Evolutionary conservation across 768 basidiomycete genomes (phyloP).

Genomic region (Mycena leptocephala): DNA sequence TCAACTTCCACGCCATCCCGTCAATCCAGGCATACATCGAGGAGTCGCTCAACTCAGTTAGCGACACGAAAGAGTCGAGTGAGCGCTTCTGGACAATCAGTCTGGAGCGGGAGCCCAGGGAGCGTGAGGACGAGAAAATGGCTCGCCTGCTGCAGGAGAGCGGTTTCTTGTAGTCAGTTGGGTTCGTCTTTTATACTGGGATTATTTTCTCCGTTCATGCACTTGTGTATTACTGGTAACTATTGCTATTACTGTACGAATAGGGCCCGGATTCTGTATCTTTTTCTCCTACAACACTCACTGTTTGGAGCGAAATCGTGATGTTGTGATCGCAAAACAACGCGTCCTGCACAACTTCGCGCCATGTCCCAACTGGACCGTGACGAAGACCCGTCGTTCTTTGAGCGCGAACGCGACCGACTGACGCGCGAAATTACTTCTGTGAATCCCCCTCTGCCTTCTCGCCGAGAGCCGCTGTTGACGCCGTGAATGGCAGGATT

Average conservation of each 20-base stretch:
- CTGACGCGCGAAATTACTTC: slow-evolving; percentile 82
- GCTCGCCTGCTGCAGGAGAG: slow-evolving; percentile 90
- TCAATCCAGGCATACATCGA: slow-evolving; percentile 84
- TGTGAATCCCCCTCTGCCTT: slow-evolving; percentile 57
- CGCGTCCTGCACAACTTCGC: background rate
- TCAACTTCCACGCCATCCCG: slow-evolving; percentile 84
- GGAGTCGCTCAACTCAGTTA: slow-evolving; percentile 82
- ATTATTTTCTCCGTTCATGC: background rate
- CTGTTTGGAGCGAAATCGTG: background rate
- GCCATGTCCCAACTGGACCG: background rate
- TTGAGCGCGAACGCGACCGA: slow-evolving; percentile 85
- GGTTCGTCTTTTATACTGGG: slow-evolving; percentile 7
- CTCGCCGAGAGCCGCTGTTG: slow-evolving; percentile 1
- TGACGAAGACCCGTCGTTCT: slow-evolving; percentile 74
- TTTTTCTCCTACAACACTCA: background rate
- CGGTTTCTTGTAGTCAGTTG: slow-evolving; percentile 86
- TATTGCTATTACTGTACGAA: slow-evolving; percentile 25
- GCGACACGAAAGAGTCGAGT: slow-evolving; percentile 76
- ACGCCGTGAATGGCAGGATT: background rate
- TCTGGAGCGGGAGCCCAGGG: slow-evolving; percentile 91
- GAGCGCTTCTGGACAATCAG: slow-evolving; percentile 91
- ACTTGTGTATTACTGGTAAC: slow-evolving; percentile 30
- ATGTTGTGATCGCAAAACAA: background rate
- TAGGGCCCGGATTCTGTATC: slow-evolving; percentile 32
- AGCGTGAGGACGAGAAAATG: slow-evolving; percentile 98